A percentile compares a stretch with the other conserved stretches of the same genome.
Evolutionary conservation across 2,329 filamentous ascomycete species (phyloP).

Genomic region (Curvularia sp.): DNA sequence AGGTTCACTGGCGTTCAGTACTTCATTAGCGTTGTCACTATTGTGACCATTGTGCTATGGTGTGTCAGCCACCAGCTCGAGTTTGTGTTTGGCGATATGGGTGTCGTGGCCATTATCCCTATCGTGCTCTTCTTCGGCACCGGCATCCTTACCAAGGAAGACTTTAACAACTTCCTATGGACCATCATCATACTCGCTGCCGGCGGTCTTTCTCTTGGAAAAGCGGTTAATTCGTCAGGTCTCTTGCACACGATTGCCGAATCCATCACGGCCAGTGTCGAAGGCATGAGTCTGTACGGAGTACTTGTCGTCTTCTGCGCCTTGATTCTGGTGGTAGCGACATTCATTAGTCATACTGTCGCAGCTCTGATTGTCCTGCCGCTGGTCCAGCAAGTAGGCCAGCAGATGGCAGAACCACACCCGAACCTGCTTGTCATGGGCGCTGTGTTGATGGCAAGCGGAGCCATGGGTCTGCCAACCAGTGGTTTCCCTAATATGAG

Average conservation of each 20-base stretch:
- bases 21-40: slow-evolving; percentile 85
- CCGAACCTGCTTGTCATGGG: slow-evolving; percentile 96
- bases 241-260: slow-evolving; percentile 86
- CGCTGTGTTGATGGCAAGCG: slow-evolving; percentile 92
- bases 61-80: slow-evolving; percentile 91
- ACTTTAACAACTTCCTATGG: slow-evolving; percentile 99
- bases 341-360: slow-evolving; percentile 97
- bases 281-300: slow-evolving; percentile 81
- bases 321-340: slow-evolving; percentile 89
- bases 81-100: slow-evolving; percentile 92
- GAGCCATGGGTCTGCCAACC: slow-evolving; percentile 96
- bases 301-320: slow-evolving; percentile 84
- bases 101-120: slow-evolving; percentile 94
- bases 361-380: slow-evolving; percentile 94
- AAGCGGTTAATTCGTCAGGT: slow-evolving; percentile 91
- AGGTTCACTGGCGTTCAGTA: slow-evolving; percentile 87
- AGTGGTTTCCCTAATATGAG: slow-evolving; percentile 99
- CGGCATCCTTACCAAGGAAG: slow-evolving; percentile 95
- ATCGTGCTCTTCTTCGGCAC: slow-evolving; percentile 96
- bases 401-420: slow-evolving; percentile 83
- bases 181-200: slow-evolving; percentile 99
- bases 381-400: slow-evolving; percentile 84
- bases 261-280: slow-evolving; percentile 74
- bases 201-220: slow-evolving; percentile 88
- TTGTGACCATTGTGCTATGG: slow-evolving; percentile 88